Base-by-base conservation (phyloP, 2,329 filamentous ascomycete species). In the Sarocladium kiliense region DNA sequence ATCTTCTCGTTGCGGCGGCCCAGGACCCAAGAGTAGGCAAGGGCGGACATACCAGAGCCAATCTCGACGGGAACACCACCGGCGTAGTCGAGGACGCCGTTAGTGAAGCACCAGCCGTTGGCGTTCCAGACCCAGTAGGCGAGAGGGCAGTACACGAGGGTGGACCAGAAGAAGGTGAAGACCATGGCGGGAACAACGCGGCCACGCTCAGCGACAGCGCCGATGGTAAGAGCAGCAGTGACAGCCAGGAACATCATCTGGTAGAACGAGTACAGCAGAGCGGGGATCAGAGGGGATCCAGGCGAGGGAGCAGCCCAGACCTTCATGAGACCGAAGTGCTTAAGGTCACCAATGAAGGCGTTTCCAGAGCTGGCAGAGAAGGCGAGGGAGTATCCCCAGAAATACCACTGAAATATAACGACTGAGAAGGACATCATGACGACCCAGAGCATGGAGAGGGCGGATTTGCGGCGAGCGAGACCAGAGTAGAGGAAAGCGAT, bases 191-290 rank as follows among this genome's bases (percentile, higher is more conserved):
- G 94, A 36, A 97, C 82, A 57, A 97, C 82, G 59, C 94, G 90
- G 66, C 94, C 94, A 60, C 94, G 89, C 75, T 99, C 94, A 58
- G 93, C 93, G 54, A 96, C 90, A 59, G 91, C 89, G 59, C 94
- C 94, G 68, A 96, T 86, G 42, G 95, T 83, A 65, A 99, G 96
- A 56, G 91, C 91, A 54, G 86, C 91, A 14, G 93, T 99, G 60
- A 96, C 91, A 65, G 85, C 89, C 70, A 89, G 94, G 79, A 99
- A 99, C 87, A 96, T 92, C 87, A 97, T 90, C 89, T 96, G 89
- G 74, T 97, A 97, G 74, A 97, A 96, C 39, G 91, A 88, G 74
- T 94, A 97, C 3, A 97, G 81, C 39, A 99, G 79, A 66, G 91
- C 90, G 1, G 94, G 91, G 63, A 97, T 85, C 58, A 97, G 80